Evolutionary conservation across 495 filamentous ascomycete genomes (phyloP).

Genomic region (Talaromyces thailandensis): DNA sequence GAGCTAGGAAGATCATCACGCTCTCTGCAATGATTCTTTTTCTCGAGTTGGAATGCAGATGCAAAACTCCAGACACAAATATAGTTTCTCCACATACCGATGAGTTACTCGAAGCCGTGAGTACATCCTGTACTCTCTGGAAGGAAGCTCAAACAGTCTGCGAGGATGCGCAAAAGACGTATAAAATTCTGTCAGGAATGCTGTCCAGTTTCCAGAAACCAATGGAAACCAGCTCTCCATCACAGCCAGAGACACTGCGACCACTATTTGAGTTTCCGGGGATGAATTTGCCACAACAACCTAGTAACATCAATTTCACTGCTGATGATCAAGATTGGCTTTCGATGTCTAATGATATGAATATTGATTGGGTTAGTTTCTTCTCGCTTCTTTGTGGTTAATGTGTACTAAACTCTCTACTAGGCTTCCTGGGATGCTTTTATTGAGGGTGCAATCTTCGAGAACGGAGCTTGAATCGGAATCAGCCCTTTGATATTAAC

Average conservation of each 20-base stretch:
- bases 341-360: background rate
- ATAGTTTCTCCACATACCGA: background rate
- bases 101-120: background rate
- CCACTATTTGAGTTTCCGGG: background rate
- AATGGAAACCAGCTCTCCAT: background rate
- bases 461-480: background rate
- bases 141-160: background rate
- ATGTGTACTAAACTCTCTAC: background rate
- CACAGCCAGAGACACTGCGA: background rate
- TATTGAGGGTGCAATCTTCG: constrained; percentile 2
- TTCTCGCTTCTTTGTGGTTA: background rate
- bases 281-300: background rate
- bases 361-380: constrained; percentile 7
- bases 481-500: background rate
- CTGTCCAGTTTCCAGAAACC: background rate
- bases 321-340: background rate
- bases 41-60: constrained; percentile 2
- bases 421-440: constrained; percentile 6
- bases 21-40: constrained; percentile 3
- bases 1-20: background rate
- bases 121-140: background rate
- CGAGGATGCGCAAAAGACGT: background rate
- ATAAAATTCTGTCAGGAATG: background rate
- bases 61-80: background rate
- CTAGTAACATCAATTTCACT: background rate